These are phyloP conservation scores for Penicillium sclerotiorum DNA, from an alignment of 2,329 filamentous ascomycete species.

Conservation along the genomic window DNA sequence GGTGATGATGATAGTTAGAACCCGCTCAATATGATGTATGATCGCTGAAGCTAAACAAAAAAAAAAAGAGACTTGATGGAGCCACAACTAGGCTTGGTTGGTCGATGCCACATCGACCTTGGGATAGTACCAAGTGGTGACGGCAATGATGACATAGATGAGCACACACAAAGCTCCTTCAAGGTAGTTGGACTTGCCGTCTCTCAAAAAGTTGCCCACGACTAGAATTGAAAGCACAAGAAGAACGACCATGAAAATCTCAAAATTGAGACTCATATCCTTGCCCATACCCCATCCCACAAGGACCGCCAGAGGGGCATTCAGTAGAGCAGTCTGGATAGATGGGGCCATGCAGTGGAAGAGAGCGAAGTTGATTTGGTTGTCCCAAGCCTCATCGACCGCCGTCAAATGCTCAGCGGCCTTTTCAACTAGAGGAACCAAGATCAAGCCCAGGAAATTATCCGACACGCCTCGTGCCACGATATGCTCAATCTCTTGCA, in stretches of 20 bases:
- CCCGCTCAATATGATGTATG: not conserved
- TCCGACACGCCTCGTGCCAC: slow-evolving; percentile 58
- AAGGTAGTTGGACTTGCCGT: slow-evolving; percentile 87
- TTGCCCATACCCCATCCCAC: slow-evolving; percentile 77
- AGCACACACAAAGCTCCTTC: slow-evolving; percentile 78
- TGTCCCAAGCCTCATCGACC: slow-evolving; percentile 75
- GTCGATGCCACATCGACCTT: slow-evolving; percentile 43
- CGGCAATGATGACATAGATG: slow-evolving; percentile 65
- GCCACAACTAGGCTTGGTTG: slow-evolving; percentile 15
- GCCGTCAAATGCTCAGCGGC: slow-evolving; percentile 83
- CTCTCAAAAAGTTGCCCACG: slow-evolving; percentile 82
- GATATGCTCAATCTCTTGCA: slow-evolving; percentile 69
- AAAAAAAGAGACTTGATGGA: no score
- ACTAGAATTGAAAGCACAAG: slow-evolving; percentile 83
- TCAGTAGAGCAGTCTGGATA: slow-evolving; percentile 86
- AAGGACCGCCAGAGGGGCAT: slow-evolving; percentile 79
- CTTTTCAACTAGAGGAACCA: slow-evolving; percentile 81
- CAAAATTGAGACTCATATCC: slow-evolving; percentile 78
- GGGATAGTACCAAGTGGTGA: slow-evolving; percentile 65
- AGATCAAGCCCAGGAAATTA: slow-evolving; percentile 70
- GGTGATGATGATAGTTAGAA: not conserved
- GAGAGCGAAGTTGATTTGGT: slow-evolving; percentile 76
- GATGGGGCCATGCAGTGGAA: slow-evolving; percentile 85
- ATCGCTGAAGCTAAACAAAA: not conserved
- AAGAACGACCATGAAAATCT: slow-evolving; percentile 81